Base-by-base conservation (phyloP, 768 basidiomycete genomes). In the Calocybe indica region DNA sequence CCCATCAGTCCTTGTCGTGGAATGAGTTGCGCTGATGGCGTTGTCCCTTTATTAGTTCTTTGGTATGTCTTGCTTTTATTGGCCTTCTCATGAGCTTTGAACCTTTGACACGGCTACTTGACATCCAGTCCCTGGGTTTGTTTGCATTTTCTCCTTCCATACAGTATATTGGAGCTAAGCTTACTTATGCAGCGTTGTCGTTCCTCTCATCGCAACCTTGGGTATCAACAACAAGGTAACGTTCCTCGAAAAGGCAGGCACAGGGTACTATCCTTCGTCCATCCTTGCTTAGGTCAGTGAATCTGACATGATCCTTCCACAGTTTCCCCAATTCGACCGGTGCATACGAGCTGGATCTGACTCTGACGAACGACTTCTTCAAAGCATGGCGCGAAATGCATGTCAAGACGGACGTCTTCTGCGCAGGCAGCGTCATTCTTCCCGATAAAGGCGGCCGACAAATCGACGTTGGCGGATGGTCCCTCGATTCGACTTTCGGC, bases 171-270 rank as follows among this genome's bases (percentile, higher is more conserved):
- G 37, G 37, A 32, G 50, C 49, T 50, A 46, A 49, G 31, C 50
- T 14, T 37, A 22, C 40, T 37, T 43, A 13, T 15, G 40, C 29
- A 87, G 87, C 2, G 71, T 88, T 31, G 72, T 87, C 45, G 80
- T 88, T 9, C 86, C 87, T 3, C 68, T 89, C 48, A 77, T 88
- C 34, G 80, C 84, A 3, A 89, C 88, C 0, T 67, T 91, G 31
- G 86, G 88, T 1, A 71, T 85, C 63, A 90, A 90, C 68, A 82
- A 85, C 70, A 91, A 90, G 58, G 82, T 90, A 41, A 76, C 81
- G 1, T 86, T 90, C 67, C 68, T 91, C 6, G 88, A 91, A 62
- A 91, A 90, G 60, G 65, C 46, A 3, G 84, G 85, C 7, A 88
- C 86, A 22, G 73, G 73, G 75, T 76, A 58, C 28, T 70, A 29